Conservation (phyloP, 2,329 filamentous ascomycete species). For the Neospermospora avenae region DNA sequence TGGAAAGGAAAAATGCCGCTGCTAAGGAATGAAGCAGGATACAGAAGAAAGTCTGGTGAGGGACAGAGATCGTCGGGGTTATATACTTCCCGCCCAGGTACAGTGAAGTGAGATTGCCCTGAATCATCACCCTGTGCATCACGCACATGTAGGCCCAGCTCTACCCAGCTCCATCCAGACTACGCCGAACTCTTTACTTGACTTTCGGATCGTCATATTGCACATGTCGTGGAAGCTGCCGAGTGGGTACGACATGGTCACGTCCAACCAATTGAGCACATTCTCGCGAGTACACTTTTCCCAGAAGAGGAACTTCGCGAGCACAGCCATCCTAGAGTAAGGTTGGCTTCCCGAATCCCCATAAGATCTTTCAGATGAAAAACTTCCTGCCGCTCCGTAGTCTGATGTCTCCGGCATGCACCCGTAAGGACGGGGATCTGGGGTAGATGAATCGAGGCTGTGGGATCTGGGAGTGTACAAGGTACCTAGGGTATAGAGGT, state of each 20-base stretch:
- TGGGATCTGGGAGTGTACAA: not conserved
- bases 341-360: not conserved
- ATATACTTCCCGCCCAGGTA: constrained; percentile 8
- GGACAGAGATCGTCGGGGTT: not conserved
- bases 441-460: not conserved
- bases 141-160: not conserved
- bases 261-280: not conserved
- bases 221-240: constrained; percentile 3
- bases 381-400: not conserved
- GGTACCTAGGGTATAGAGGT: not conserved
- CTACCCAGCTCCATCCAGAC: constrained; percentile 2
- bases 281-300: not conserved
- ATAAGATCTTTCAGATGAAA: constrained; percentile 10
- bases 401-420: constrained; percentile 9
- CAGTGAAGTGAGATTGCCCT: not conserved
- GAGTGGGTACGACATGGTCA: not conserved
- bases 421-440: not conserved
- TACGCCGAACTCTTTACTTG: not conserved
- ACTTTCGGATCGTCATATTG: not conserved
- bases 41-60: not conserved
- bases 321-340: not conserved
- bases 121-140: not conserved
- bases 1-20: not conserved
- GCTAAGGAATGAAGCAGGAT: not conserved
- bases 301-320: not conserved